Base-by-base conservation (phyloP, 257 asterid genomes). In the Nicotiana noctiflora region DNA sequence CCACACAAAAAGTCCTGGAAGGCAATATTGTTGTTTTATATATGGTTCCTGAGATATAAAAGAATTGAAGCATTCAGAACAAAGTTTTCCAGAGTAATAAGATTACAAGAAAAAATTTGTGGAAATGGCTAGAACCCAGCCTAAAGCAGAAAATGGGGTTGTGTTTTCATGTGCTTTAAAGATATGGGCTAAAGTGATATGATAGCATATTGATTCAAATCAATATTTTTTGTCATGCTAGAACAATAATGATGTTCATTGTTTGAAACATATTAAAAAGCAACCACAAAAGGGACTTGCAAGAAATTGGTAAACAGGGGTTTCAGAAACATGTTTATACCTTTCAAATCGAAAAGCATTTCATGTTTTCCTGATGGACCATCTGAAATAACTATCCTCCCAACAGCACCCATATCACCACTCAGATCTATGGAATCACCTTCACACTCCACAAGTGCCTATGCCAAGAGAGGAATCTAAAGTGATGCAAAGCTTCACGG, bases 1-100 rank as follows among this genome's bases (percentile, higher is more conserved):
- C 98, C 97, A 94, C 98, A 83, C 98, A 94, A 89, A 94, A 94
- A 60, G 97, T 93, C 90, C 93, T 86, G 81, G 97, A 94, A 84
- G 98, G 97, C 76, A 91, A 90, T 81, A 93, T 92, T 34, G 89
- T 90, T 34, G 98, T 94, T 89, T 82, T 87, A 88, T 94, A 93
- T 60, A 92, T 87, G 81, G 97, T 94, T 85, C 96, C 97, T 94
- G 94, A 56, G 86, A 82, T 51, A 40, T 55, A 56, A 75, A 49
- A 80, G 79, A 83, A 79, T 23, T 44, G 72, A 60, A 70, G 61
- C 5, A 4, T 23, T 72, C 60, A 72, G 51, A 40, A 49, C 8
- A 72, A 13, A 49, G 7, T 13, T 72, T 46, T 32, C 78, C 78
- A 49, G 51, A 49, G 7, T 21, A 23, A 72, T 23, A 49, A 14